Evolutionary conservation across 805 yeast genomes (phyloP), one percentile per base, ranked within the genome.

Genomic region (Yamadazyma insecticola): DNA sequence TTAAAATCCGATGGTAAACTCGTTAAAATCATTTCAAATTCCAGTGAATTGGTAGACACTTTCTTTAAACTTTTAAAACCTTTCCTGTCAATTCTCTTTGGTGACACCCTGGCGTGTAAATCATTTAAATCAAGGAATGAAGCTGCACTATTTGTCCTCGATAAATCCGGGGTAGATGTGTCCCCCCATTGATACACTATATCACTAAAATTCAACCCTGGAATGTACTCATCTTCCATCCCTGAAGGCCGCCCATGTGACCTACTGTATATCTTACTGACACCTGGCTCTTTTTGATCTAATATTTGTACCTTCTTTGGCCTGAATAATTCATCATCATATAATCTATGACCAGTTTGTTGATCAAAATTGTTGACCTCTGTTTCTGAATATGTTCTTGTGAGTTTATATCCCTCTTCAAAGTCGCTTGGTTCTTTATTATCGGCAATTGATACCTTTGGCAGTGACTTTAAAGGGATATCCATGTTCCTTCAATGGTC

Each of bases 171-270:
- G n/a, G n/a, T n/a, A n/a, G n/a, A n/a, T 7, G 45, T 37, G 22
- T 39, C 41, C 16, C 32, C 62, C 83, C 83, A 78, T 32, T 62
- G 60, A 30, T 60, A 52, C 1, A 75, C 40, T 47, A 58, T 53
- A 16, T 71, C 67, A 24, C 66, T 60, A 39, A 78, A 79, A 44
- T 78, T 78, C 17, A 83, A 60, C 28, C 80, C 84, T 0, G 90
- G 90, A 11, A 84, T 70, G 45, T 82, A 83, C 47, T 84, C 92
- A 50, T 82, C 90, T 45, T 78, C 81, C 42, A 81, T 60, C 1
- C 86, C 88, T 20, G 35, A 47, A 22, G 48, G 50, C 7, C 35
- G 26, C 26, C 55, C 54, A 23, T 63, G 66, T 1, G 66, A 59
- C 5, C 60, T 43, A 8, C 60, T 45, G 40, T 58, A 60, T 21